Percentiles rank a stretch among this genome's conserved stretches.
Evolutionary conservation across 2,329 filamentous ascomycete species (phyloP).

Genomic region (Ciborinia camelliae): DNA sequence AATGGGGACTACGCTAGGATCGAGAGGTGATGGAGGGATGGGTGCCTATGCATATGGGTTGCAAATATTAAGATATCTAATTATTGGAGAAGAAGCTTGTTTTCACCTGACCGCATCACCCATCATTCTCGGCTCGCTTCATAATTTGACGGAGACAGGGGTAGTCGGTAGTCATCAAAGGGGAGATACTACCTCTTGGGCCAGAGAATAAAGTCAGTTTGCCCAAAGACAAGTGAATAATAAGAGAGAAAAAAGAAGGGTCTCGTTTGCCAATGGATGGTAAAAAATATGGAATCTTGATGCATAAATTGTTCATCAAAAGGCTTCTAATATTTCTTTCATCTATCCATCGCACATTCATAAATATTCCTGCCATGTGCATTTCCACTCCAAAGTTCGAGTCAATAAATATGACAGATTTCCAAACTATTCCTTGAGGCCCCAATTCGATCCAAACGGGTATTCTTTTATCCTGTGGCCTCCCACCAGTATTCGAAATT

Average conservation of each 20-base stretch:
- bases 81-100: not conserved
- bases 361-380: not conserved
- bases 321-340: not conserved
- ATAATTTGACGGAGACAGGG: not conserved
- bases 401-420: not conserved
- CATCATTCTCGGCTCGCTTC: not conserved
- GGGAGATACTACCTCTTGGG: not conserved
- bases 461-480: not conserved
- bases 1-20: not conserved
- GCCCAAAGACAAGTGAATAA: not conserved
- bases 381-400: not conserved
- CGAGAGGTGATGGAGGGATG: not conserved
- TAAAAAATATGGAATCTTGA: not conserved
- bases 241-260: not conserved
- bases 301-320: not conserved
- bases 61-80: not conserved
- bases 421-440: conserved; percentile 3
- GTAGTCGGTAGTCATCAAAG: not conserved
- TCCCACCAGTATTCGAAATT: not conserved
- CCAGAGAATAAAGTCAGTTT: not conserved
- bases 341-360: not conserved
- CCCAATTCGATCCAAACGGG: conserved; percentile 8
- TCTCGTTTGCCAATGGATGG: not conserved
- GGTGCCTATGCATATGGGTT: not conserved
- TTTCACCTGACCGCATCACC: not conserved